Base-by-base conservation (phyloP, 2,329 filamentous ascomycete species). In the Neurospora sp. region DNA sequence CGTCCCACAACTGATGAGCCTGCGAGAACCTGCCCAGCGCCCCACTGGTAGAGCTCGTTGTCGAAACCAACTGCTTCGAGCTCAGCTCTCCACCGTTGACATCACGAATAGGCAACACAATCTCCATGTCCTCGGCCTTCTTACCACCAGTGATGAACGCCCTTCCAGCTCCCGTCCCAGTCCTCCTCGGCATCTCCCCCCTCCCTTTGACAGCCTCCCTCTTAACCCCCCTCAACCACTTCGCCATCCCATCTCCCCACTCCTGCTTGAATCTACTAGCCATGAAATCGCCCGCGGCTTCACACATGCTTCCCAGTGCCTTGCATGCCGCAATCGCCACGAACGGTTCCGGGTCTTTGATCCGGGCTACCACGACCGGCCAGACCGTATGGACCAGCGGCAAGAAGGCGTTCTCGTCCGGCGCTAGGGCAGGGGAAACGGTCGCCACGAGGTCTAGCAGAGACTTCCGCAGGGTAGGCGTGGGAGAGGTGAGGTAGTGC, bases 331-430 rank as follows among this genome's bases (percentile, higher is more conserved):
- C 87, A 9, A 91, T 85, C 2, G 87, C 86, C 10, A 97, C 87
- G 76, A 89, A 91, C 0, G 87, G 82, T 78, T 93, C 90, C 4
- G 81, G 73, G 73, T 93, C 91, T 73, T 89, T 86, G 6, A 93
- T 82, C 33, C 89, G 85, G n/a, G 85, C 83, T 1, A 90, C 82
- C 5, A 97, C 82, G 7, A 96, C 90, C 0, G 94, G 93, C 95
- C 95, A 99, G 8, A 98, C 83, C 3, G 91, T 90, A 79, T 98
- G 96, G 74, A 98, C 89, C 0, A 98, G 85, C 0, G 96, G 96
- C 1, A 99, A 81, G 78, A 97, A 97, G 0, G 89, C 88, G 72
- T 94, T 89, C 77, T 97, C 91, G 74, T 97, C 89, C 3, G 84
- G 84, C 0, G 91, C 87, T 3, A 99, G 86, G 0, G 91, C 85